Conservation (phyloP, 2,329 filamentous ascomycete species). For the Colletotrichum paranaense region DNA sequence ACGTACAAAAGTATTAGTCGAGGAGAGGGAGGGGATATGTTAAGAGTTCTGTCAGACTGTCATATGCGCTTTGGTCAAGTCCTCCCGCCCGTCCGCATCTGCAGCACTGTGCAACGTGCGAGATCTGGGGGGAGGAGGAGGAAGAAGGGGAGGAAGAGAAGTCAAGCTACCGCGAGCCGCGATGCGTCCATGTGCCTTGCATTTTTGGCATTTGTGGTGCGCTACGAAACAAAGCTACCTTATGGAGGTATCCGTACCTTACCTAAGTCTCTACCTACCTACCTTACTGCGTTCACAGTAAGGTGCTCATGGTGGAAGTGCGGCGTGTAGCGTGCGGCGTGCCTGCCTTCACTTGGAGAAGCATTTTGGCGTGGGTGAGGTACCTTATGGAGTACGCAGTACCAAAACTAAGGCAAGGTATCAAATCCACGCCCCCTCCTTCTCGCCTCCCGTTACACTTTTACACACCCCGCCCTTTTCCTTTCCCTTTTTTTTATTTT, state of each 20-base stretch:
- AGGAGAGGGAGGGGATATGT: neutral
- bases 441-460: neutral
- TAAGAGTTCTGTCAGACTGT: slow-evolving; percentile 6
- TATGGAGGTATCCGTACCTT: neutral
- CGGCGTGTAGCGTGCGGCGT: too few species aligned
- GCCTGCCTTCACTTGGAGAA: slow-evolving; percentile 1
- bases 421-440: slow-evolving; percentile 15
- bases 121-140: neutral
- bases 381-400: neutral
- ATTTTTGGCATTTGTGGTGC: slow-evolving; percentile 16
- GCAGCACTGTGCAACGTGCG: neutral
- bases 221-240: neutral
- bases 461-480: slow-evolving; percentile 1
- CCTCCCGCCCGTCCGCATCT: neutral
- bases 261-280: too few species aligned
- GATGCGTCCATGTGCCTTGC: slow-evolving; percentile 28
- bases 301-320: too few species aligned
- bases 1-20: neutral
- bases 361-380: slow-evolving; percentile 25
- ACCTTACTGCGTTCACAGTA: too few species aligned
- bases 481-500: neutral
- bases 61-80: neutral
- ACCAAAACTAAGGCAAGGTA: too few species aligned
- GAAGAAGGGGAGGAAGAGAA: neutral
- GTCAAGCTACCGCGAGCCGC: slow-evolving; percentile 1